Evolutionary conservation across 176 grass and related monocot species (phyloP).

Genomic region (Pharus latifolius): DNA sequence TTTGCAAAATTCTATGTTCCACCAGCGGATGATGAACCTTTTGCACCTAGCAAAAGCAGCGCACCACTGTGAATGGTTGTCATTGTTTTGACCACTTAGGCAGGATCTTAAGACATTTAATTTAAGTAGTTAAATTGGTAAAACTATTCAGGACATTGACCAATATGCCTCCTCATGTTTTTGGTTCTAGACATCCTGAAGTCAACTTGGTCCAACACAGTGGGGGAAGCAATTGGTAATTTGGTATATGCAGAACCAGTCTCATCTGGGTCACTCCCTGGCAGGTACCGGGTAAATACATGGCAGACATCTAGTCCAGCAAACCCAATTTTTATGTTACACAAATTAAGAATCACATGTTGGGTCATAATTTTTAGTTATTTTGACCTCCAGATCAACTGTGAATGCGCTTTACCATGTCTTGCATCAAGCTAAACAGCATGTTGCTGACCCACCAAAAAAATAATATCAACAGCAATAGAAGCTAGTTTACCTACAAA

Average conservation of each 20-base stretch:
- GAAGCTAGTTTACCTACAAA: background rate
- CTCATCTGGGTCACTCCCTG: background rate
- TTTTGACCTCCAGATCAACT: background rate
- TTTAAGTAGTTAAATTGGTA: too few relatives aligned
- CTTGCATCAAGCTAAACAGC: background rate
- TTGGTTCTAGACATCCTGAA: too few relatives aligned
- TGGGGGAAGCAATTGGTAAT: too few relatives aligned
- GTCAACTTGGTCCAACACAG: too few relatives aligned
- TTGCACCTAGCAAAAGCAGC: slow-evolving; percentile 2
- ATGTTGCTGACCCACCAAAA: background rate
- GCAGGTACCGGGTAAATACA: background rate
- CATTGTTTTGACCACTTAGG: background rate
- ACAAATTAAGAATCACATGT: background rate
- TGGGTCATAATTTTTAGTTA: background rate
- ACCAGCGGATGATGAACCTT: background rate
- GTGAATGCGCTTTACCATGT: background rate
- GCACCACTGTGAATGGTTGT: too few relatives aligned
- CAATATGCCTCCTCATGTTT: too few relatives aligned
- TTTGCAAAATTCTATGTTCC: background rate
- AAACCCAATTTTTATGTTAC: background rate
- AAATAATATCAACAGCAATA: background rate
- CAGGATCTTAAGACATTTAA: too few relatives aligned
- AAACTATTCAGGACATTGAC: too few relatives aligned
- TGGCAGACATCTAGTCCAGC: background rate
- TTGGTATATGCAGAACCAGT: too few relatives aligned